phyloP scores from a whole-genome alignment of 257 asterid genomes.

The Penstemon eatonii region DNA sequence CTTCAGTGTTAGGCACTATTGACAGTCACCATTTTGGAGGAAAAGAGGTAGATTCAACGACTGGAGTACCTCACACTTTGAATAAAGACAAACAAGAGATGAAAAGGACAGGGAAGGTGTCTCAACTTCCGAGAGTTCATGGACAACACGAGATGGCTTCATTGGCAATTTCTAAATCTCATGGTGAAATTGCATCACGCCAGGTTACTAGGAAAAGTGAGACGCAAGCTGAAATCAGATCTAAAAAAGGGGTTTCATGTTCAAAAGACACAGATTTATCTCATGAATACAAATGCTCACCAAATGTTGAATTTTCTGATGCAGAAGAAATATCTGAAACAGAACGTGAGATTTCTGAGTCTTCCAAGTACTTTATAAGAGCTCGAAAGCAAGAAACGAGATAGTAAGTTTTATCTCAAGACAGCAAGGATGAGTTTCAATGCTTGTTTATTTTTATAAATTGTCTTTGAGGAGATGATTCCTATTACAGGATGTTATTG shows the following conservation, averaged over 20 bases:
- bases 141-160: slow-evolving; percentile 28
- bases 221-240: slow-evolving; percentile 18
- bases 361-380: slow-evolving; percentile 40
- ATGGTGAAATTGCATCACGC: slow-evolving; percentile 25
- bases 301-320: slow-evolving; percentile 27
- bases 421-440: neutral
- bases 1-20: slow-evolving; percentile 29
- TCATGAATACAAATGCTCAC: slow-evolving; percentile 21
- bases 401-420: slow-evolving; percentile 43
- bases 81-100: slow-evolving; percentile 27
- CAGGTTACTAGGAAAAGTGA: slow-evolving; percentile 23
- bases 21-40: slow-evolving; percentile 31
- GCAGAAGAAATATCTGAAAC: slow-evolving; percentile 54
- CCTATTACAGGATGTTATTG: slow-evolving; percentile 10
- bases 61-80: slow-evolving; percentile 15
- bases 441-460: slow-evolving; percentile 10
- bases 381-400: slow-evolving; percentile 35
- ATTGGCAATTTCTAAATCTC: slow-evolving; percentile 27
- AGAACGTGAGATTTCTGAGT: slow-evolving; percentile 38
- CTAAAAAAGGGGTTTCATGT: slow-evolving; percentile 28
- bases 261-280: slow-evolving; percentile 32
- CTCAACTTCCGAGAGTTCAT: slow-evolving; percentile 31
- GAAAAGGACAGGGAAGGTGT: slow-evolving; percentile 27
- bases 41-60: slow-evolving; percentile 25
- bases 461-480: slow-evolving; percentile 21